Conservation (phyloP, 305 asterid species). For the Withania somnifera region DNA sequence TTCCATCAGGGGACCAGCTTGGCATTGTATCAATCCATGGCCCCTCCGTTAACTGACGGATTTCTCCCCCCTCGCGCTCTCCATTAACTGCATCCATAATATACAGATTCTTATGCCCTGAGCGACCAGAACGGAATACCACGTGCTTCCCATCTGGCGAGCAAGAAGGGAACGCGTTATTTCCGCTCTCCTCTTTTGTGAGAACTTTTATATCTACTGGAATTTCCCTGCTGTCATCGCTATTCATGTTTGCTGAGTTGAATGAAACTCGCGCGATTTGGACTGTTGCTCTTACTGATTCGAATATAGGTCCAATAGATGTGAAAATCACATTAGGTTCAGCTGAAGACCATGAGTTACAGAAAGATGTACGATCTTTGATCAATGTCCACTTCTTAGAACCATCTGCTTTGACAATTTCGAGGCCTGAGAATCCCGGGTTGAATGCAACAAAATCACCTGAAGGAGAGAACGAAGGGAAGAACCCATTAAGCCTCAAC, state of each 20-base stretch:
- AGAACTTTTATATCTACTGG: conserved; percentile 42
- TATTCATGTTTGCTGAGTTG: conserved; percentile 21
- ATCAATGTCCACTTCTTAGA: conserved; percentile 51
- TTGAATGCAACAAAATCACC: conserved; percentile 52
- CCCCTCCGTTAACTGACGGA: conserved; percentile 59
- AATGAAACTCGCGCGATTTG: conserved; percentile 75
- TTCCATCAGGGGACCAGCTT: conserved; percentile 80
- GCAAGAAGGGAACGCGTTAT: conserved; percentile 74
- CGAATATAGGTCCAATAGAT: conserved; percentile 63
- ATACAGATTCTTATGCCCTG: conserved; percentile 68
- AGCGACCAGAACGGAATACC: conserved; percentile 73
- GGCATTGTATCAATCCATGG: conserved; percentile 92
- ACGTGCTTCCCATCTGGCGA: conserved; percentile 66
- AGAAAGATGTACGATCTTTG: conserved; percentile 35
- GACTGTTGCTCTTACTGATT: conserved; percentile 27
- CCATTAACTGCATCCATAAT: conserved; percentile 48
- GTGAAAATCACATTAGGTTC: conserved; percentile 52
- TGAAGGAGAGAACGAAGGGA: conserved; percentile 57
- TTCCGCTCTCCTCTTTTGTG: conserved; percentile 52
- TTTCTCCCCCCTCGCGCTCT: conserved; percentile 37
- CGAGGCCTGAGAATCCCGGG: conserved; percentile 43
- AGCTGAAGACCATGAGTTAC: conserved; percentile 59
- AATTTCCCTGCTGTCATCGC: conserved; percentile 7
- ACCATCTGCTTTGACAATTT: conserved; percentile 51
- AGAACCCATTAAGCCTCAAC: conserved; percentile 54